These are phyloP conservation scores for Fusarium humuli DNA, from an alignment of 2,329 filamentous ascomycete genomes.

Conservation along the genomic window DNA sequence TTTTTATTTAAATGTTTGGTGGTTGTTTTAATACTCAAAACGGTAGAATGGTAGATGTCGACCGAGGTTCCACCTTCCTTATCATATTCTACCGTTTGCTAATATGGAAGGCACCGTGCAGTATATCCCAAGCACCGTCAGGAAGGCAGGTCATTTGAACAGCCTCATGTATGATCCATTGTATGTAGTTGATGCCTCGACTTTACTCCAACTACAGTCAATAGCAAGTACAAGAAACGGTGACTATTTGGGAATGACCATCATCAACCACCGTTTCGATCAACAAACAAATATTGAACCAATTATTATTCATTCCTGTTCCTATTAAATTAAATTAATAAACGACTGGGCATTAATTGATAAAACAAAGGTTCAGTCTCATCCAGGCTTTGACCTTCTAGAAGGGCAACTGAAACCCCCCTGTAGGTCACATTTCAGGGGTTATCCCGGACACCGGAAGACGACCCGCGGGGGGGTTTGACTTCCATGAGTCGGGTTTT, in stretches of 20 bases:
- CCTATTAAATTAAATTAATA: slow-evolving; percentile 20
- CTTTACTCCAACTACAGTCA: background rate
- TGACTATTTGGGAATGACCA: slow-evolving; percentile 35
- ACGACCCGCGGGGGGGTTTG: slow-evolving; percentile 29
- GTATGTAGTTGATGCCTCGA: too few species aligned
- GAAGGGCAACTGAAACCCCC: slow-evolving; percentile 33
- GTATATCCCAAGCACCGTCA: background rate
- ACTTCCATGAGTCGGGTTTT: slow-evolving; percentile 30
- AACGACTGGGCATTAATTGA: slow-evolving; percentile 29
- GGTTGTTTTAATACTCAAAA: slow-evolving; percentile 12
- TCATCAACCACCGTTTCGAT: slow-evolving; percentile 30
- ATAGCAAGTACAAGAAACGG: slow-evolving; percentile 11
- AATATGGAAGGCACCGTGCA: background rate
- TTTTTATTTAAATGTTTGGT: background rate
- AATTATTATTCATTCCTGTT: slow-evolving; percentile 18
- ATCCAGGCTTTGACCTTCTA: slow-evolving; percentile 43
- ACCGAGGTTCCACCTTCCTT: background rate
- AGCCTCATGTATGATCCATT: background rate
- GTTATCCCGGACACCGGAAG: slow-evolving; percentile 38
- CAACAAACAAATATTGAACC: slow-evolving; percentile 23
- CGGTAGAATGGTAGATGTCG: slow-evolving; percentile 20
- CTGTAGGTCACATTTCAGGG: slow-evolving; percentile 38
- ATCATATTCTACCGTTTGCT: background rate
- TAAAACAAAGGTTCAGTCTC: slow-evolving; percentile 4
- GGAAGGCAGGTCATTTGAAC: background rate